Conservation (phyloP, 805 yeast genomes). For the Metschnikowia aberdeeniae region DNA sequence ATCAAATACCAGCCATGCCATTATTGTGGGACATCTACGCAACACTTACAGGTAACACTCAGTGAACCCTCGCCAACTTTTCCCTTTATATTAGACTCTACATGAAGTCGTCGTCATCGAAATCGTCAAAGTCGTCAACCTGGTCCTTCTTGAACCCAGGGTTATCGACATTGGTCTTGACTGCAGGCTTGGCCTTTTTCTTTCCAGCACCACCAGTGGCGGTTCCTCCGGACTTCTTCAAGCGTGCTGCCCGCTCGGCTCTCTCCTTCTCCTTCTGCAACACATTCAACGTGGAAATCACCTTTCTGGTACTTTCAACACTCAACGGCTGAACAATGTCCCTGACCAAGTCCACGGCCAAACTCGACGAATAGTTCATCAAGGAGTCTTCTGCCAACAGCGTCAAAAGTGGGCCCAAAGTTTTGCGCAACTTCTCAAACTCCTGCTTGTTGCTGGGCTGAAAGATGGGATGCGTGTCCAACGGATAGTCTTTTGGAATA, state of each 20-base stretch:
- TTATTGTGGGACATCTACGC: no score
- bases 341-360: slow-evolving; percentile 82
- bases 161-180: slow-evolving; percentile 53
- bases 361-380: slow-evolving; percentile 64
- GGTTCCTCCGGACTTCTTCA: slow-evolving; percentile 78
- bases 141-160: slow-evolving; percentile 59
- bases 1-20: no score
- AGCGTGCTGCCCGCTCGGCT: slow-evolving; percentile 84
- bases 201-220: slow-evolving; percentile 92
- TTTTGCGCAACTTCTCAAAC: slow-evolving; percentile 67
- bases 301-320: slow-evolving; percentile 80
- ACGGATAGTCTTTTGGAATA: slow-evolving; percentile 54
- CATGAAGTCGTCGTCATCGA: slow-evolving; percentile 83
- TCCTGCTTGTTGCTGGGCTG: slow-evolving; percentile 77
- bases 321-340: slow-evolving; percentile 79
- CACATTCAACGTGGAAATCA: slow-evolving; percentile 78
- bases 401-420: slow-evolving; percentile 58
- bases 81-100: slow-evolving; percentile 23
- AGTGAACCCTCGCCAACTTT: no score
- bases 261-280: slow-evolving; percentile 79
- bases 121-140: slow-evolving; percentile 55
- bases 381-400: slow-evolving; percentile 57
- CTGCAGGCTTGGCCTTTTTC: slow-evolving; percentile 82
- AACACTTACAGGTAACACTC: no score
- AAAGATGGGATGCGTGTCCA: slow-evolving; percentile 77